Conservation (phyloP, 192 early-diverging fungal species). For the Pilobolus umbonatus region DNA sequence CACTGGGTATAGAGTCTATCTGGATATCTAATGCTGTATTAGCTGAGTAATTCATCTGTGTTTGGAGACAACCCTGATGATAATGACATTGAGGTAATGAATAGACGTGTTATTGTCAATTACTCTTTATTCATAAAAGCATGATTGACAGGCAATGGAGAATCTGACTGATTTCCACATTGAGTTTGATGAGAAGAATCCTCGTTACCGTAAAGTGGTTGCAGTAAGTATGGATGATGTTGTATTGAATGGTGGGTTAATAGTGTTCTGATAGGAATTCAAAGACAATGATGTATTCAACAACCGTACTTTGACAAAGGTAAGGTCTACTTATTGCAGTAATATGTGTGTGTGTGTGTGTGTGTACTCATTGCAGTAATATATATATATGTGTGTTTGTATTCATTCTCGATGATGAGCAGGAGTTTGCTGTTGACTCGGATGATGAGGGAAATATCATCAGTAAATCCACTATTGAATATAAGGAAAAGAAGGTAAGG, state of each 20-base stretch:
- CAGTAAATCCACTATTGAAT: slow-evolving; percentile 24
- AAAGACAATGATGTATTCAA: slow-evolving; percentile 31
- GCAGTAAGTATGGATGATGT: slow-evolving; percentile 17
- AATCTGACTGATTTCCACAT: slow-evolving; percentile 31
- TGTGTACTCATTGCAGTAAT: not conserved
- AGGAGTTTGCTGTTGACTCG: slow-evolving; percentile 24
- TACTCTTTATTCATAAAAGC: no score
- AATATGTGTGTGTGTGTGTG: not conserved
- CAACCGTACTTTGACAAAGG: slow-evolving; percentile 31
- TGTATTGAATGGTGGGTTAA: not conserved
- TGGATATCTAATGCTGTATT: no score
- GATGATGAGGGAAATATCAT: slow-evolving; percentile 17
- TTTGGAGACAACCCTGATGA: slow-evolving; percentile 1
- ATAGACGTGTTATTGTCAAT: no score
- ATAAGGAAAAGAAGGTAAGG: slow-evolving; percentile 22
- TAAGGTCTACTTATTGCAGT: not conserved
- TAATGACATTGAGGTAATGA: slow-evolving; percentile 15
- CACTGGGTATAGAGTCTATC: not conserved
- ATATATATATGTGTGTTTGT: no score
- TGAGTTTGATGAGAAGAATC: slow-evolving; percentile 26
- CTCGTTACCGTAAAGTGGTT: slow-evolving; percentile 26
- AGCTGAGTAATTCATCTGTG: slow-evolving; percentile 17
- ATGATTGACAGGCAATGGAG: slow-evolving; percentile 22
- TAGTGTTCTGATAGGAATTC: slow-evolving; percentile 14
- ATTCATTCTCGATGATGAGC: no score